Evolutionary conservation across 2,329 filamentous ascomycete genomes (phyloP).

Genomic region (Colletotrichum musae): DNA sequence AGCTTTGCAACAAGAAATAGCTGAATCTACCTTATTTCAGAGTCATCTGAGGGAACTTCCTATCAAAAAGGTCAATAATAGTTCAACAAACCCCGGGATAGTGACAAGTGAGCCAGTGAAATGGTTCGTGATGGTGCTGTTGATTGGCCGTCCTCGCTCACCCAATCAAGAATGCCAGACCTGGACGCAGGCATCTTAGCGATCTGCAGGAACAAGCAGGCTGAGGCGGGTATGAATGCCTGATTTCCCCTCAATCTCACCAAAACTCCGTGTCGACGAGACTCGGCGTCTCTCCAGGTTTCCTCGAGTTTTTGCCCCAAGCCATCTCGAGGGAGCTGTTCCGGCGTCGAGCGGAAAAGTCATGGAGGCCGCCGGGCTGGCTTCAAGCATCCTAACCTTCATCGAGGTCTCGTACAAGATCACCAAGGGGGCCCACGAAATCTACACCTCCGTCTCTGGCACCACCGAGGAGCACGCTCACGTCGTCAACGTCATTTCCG

Average conservation of each 20-base stretch:
- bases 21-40: too few species aligned
- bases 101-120: not conserved
- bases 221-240: not conserved
- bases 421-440: not conserved
- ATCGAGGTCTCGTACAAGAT: constrained; percentile 16
- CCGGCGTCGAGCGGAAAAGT: not conserved
- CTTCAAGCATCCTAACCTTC: constrained; percentile 20
- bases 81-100: too few species aligned
- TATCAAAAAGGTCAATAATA: too few species aligned
- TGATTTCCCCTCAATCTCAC: not conserved
- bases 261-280: not conserved
- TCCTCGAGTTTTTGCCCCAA: not conserved
- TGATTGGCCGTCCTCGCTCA: not conserved
- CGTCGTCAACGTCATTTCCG: constrained; percentile 22
- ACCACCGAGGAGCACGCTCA: constrained; percentile 35
- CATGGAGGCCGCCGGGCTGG: constrained; percentile 4
- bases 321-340: not conserved
- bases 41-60: too few species aligned
- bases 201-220: not conserved
- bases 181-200: not conserved
- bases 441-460: constrained; percentile 1
- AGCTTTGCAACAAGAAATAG: too few species aligned
- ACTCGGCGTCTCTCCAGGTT: not conserved
- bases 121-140: not conserved
- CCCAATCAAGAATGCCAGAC: not conserved